These are phyloP conservation scores for Pichiaceae sp. DNA, from an alignment of 1,139 yeast species.

Conservation along the genomic window DNA sequence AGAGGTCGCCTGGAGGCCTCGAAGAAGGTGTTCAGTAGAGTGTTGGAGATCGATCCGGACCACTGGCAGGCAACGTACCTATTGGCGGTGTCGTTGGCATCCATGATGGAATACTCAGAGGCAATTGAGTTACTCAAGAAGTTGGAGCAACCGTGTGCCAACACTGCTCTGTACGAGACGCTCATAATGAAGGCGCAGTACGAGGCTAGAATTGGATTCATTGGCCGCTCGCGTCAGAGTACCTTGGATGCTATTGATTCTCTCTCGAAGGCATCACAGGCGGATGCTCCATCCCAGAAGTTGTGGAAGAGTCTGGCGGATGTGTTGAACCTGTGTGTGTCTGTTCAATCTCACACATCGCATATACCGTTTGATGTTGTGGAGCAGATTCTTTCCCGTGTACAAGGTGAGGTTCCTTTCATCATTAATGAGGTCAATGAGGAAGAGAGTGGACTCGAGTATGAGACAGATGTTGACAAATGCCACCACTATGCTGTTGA, in stretches of 20 bases:
- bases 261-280: constrained; percentile 33
- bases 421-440: background rate
- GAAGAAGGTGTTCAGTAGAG: constrained; percentile 67
- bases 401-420: background rate
- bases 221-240: constrained; percentile 44
- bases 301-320: constrained; percentile 52
- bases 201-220: constrained; percentile 52
- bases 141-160: constrained; percentile 48
- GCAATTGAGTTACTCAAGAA: constrained; percentile 26
- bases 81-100: constrained; percentile 52
- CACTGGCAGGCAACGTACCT: constrained; percentile 61
- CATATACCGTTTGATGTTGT: constrained; percentile 30
- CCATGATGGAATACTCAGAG: constrained; percentile 41
- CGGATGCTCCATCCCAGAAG: constrained; percentile 35
- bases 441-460: background rate
- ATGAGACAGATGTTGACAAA: constrained; percentile 1
- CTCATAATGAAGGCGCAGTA: constrained; percentile 45
- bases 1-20: constrained; percentile 89
- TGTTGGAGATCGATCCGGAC: constrained; percentile 41
- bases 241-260: constrained; percentile 39
- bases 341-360: constrained; percentile 31
- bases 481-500: constrained; percentile 4
- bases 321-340: constrained; percentile 36
- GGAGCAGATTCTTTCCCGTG: background rate
- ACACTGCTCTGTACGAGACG: constrained; percentile 51